Conservation (phyloP, 345 rosid genomes). For the Corchorus capsularis region DNA sequence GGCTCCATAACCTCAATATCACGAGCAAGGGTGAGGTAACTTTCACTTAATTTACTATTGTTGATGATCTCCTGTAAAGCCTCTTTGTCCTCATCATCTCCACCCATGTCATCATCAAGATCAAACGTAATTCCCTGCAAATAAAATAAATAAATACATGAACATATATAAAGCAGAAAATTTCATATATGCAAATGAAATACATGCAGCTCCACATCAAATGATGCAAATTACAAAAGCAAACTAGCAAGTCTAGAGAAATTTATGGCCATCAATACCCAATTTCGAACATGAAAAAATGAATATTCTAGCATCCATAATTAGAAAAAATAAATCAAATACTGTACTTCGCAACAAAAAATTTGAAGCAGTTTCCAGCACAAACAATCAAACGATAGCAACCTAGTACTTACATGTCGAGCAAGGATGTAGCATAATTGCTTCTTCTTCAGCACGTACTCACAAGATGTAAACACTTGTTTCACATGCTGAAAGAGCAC, state of each 20-base stretch:
- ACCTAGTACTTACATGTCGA: constrained; percentile 70
- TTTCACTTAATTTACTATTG: constrained; percentile 77
- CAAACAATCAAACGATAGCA: constrained; percentile 1
- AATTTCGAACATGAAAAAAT: not conserved
- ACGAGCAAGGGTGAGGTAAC: constrained; percentile 92
- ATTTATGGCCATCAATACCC: not conserved
- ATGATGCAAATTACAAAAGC: not conserved
- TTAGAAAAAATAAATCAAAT: not conserved
- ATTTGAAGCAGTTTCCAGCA: not conserved
- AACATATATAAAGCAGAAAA: constrained; percentile 17
- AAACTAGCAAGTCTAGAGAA: not conserved
- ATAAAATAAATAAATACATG: not conserved
- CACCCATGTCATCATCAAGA: constrained; percentile 69
- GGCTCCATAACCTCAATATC: constrained; percentile 99
- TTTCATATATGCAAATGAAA: not conserved
- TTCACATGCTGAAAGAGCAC: constrained; percentile 62
- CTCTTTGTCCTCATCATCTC: constrained; percentile 65
- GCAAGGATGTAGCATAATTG: constrained; percentile 90
- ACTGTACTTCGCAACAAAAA: not conserved
- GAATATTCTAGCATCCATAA: not conserved
- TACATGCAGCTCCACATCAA: not conserved
- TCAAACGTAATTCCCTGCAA: constrained; percentile 70
- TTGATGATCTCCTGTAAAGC: constrained; percentile 79
- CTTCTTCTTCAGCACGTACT: constrained; percentile 65
- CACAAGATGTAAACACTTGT: constrained; percentile 77